Base-by-base conservation (phyloP, 805 yeast genomes). In the Yamadazyma sp. region DNA sequence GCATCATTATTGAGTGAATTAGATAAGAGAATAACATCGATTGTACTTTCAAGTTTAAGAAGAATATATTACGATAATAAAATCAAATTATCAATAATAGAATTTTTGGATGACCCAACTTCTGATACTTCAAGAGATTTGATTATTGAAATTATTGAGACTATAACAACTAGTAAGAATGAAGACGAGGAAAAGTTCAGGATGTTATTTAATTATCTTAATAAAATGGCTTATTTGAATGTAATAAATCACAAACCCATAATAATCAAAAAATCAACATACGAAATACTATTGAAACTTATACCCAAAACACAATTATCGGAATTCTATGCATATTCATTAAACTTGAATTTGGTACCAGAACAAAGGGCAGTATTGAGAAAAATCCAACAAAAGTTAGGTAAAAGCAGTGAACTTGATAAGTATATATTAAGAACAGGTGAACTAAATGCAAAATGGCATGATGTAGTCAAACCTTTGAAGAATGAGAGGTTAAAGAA, bases 381-480 rank as follows among this genome's bases (percentile, higher is more conserved):
- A 13, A 19, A 27, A 1, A 27, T 66, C 21, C 58, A 56, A 28
- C 36, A 43, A 15, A 38, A 45, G 6, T 50, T 66, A 14, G 34
- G 48, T 15, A 38, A 35, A 5, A 69, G 73, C 5, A 45, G 59
- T 1, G 49, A 54, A 21, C 24, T 58, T 11, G 70, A 64, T 3
- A 51, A 50, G 29, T 57, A 55, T 35, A 52, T 63, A 4, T 55
- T 53, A 7, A 44, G 69, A 30, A 63, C 72, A 2, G 73, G 73
- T 1, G 45, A 54, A 33, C 31, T 60, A 5, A 44, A 54, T 22
- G 55, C 69, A 4, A 56, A 56, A 33, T 64, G 69, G 69, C 69
- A 65, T 37, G 54, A 63, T 38, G 49, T 57, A 0, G 47, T 54
- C 16, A 43, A 39, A 26, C 38, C 44, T 5, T 33, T 42, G 1